phyloP scores from a whole-genome alignment of 345 rosid genomes.

The Citrus inodora region DNA sequence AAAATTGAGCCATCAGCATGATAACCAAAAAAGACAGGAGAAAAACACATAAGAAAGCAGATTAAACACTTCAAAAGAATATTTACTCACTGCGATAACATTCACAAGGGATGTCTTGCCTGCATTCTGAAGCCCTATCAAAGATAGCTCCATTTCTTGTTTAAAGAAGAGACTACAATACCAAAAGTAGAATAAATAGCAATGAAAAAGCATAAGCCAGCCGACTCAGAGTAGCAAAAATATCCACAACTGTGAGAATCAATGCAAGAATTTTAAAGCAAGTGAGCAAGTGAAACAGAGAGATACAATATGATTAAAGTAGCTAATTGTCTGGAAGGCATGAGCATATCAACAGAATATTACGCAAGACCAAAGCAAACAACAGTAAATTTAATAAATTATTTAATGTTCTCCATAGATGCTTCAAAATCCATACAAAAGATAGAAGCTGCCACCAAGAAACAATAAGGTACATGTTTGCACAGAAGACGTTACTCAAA shows the following conservation, averaged over 20 bases:
- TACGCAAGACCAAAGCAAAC: background rate
- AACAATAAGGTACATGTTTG: background rate
- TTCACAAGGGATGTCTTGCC: conserved; percentile 74
- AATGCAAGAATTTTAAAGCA: background rate
- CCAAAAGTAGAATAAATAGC: background rate
- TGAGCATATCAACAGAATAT: background rate
- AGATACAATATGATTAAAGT: background rate
- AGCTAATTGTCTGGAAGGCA: no score
- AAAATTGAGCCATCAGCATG: conserved; percentile 20
- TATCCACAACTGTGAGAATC: background rate
- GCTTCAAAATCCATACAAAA: background rate
- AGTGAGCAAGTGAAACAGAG: background rate
- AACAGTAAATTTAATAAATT: background rate
- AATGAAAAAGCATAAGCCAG: background rate
- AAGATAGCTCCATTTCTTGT: conserved; percentile 69
- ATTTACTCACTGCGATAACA: conserved; percentile 55
- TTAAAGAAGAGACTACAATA: conserved; percentile 51
- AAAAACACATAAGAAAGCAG: background rate
- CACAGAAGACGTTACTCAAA: background rate
- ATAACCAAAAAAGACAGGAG: conserved; percentile 1
- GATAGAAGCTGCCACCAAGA: background rate
- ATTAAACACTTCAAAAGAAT: background rate
- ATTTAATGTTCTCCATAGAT: background rate
- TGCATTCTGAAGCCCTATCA: conserved; percentile 73
- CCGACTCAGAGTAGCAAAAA: background rate